Evolutionary conservation across 2,329 filamentous ascomycete species (phyloP).

Genomic region (Xylogone sp.): DNA sequence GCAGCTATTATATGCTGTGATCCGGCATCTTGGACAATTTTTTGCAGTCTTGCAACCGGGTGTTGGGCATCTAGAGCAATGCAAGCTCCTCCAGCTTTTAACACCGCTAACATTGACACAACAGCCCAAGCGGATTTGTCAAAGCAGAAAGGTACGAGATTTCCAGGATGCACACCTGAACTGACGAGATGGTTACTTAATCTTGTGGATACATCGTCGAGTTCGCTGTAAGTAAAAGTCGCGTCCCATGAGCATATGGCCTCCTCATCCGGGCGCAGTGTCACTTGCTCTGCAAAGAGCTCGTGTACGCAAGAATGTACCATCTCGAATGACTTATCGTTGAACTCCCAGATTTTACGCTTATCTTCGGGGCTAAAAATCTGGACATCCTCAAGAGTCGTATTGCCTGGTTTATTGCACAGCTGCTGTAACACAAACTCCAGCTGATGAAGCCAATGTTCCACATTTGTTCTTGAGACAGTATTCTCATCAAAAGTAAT

Average conservation of each 20-base stretch:
- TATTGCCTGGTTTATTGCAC: no score
- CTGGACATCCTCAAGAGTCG: no score
- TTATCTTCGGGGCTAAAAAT: no score
- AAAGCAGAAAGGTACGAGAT: constrained; percentile 15
- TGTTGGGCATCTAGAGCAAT: constrained; percentile 24
- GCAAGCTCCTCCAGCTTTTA: constrained; percentile 21
- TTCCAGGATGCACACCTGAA: constrained; percentile 9
- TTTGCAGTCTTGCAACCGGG: constrained; percentile 11
- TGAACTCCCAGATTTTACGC: no score
- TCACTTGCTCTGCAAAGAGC: constrained; percentile 7
- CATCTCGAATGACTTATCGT: no score
- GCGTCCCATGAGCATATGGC: constrained; percentile 18
- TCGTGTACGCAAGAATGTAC: constrained; percentile 10
- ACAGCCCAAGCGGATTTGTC: constrained; percentile 18
- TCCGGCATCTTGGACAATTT: constrained; percentile 1
- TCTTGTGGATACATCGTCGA: constrained; percentile 16
- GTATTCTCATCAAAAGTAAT: no score
- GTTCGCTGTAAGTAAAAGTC: constrained; percentile 16
- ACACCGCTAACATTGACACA: constrained; percentile 16
- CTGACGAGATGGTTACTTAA: constrained; percentile 7
- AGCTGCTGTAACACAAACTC: no score
- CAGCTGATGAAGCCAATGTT: no score
- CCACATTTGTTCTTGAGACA: no score
- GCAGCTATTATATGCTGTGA: neutral
- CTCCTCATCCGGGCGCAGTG: constrained; percentile 4